Base-by-base conservation (phyloP, 371 early-diverging fungal genomes). In the Cokeromyces recurvatus region DNA sequence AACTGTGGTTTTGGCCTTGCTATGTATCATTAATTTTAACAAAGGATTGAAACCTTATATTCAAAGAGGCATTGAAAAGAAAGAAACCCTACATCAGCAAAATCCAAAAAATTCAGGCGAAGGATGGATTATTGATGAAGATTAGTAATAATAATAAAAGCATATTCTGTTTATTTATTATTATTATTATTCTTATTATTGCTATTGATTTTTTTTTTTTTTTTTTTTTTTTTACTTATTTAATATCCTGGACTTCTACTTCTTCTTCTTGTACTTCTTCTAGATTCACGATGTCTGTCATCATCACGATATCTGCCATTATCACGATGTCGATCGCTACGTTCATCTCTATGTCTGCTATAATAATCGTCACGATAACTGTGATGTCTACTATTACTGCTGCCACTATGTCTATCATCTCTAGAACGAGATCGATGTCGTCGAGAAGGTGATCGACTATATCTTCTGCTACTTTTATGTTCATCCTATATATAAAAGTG, bases 91-190 rank as follows among this genome's bases (percentile, higher is more conserved):
- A 12, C 29, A 48, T 1, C 34, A 49, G 23, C 43, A 32, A 5
- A 32, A 45, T 16, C 47, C 48, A 16, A 56, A 64, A 29, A 45
- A 58, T 20, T 44, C 54, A 8, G 19, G 19, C 27, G 57, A 55
- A 15, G 49, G 36, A 19, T 72, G 73, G 73, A 58, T 50, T 32
- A 72, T 72, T 50, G 73, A 72, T 35, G 73, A 72, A 34, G 66
- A 68, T 11, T 68, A 53, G 48, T 29, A 14, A 14, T 32, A 36
- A n/a, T n/a, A n/a, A n/a, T n/a, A n/a, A n/a, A n/a, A n/a, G n/a
- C n/a, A n/a, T n/a, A n/a, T n/a, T n/a, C n/a, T n/a, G n/a, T n/a
- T n/a, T n/a, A n/a, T n/a, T n/a, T n/a, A n/a, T n/a, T n/a, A n/a
- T n/a, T n/a, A n/a, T n/a, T n/a, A n/a, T n/a, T n/a, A n/a, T n/a